These are phyloP conservation scores for Huntiella decipiens DNA, from an alignment of 2,329 filamentous ascomycete species.

Conservation along the genomic window DNA sequence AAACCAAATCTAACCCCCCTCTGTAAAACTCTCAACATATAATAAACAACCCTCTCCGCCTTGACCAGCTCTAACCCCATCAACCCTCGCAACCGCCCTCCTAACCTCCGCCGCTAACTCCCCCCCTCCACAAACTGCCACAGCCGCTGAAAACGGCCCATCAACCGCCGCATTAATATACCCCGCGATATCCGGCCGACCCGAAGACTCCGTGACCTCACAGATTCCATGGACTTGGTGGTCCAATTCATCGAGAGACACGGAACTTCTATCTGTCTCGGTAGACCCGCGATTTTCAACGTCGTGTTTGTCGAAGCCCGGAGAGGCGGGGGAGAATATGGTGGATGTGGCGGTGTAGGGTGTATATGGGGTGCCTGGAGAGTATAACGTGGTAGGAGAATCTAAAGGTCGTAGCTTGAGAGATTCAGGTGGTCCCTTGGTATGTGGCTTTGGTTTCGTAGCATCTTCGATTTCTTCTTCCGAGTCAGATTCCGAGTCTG, in stretches of 20 bases:
- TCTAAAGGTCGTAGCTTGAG: constrained; percentile 7
- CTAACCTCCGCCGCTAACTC: constrained; percentile 33
- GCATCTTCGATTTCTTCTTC: constrained; percentile 3
- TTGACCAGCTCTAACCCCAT: constrained; percentile 1
- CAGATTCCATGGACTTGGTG: background rate
- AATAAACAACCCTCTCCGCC: constrained; percentile 8
- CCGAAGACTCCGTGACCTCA: constrained; percentile 6
- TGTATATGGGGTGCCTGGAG: constrained; percentile 2
- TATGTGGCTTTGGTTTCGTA: constrained; percentile 1
- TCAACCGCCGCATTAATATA: constrained; percentile 26
- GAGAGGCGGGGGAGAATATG: constrained; percentile 7
- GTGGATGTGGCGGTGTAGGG: constrained; percentile 10
- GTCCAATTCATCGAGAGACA: constrained; percentile 6
- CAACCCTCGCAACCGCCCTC: constrained; percentile 29
- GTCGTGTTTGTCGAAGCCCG: constrained; percentile 6
- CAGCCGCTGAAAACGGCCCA: constrained; percentile 34
- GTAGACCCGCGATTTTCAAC: constrained; percentile 4
- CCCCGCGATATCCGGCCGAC: constrained; percentile 15
- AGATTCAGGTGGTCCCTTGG: constrained; percentile 4
- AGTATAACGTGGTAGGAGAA: background rate
- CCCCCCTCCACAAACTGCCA: constrained; percentile 36
- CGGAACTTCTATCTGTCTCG: constrained; percentile 8
- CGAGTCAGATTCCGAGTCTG: constrained; percentile 5
- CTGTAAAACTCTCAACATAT: constrained; percentile 9
- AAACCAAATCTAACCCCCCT: constrained; percentile 4